Conservation (phyloP, 257 asterid species). For the Ballota nigra region DNA sequence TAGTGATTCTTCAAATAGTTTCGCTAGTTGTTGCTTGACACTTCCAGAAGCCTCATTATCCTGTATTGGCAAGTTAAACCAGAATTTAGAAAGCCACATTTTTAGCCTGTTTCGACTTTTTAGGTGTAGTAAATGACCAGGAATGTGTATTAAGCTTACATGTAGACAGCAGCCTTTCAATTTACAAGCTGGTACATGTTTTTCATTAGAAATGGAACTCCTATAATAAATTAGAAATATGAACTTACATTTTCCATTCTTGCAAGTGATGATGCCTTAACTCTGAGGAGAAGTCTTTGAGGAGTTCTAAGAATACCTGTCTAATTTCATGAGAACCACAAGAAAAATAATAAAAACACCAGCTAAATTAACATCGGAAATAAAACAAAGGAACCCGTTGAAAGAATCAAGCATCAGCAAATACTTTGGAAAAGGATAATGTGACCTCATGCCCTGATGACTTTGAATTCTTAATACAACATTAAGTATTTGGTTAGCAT, state of each 20-base stretch:
- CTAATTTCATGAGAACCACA: conserved; percentile 53
- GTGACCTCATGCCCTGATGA: not conserved
- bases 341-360: conserved; percentile 21
- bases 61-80: conserved; percentile 33
- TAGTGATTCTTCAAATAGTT: conserved; percentile 58
- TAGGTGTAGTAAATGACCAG: not conserved
- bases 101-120: not conserved
- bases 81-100: not conserved
- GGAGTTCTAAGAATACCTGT: conserved; percentile 57
- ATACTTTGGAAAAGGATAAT: not conserved
- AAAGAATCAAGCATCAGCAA: not conserved
- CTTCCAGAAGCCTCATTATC: conserved; percentile 49
- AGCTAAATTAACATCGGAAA: not conserved
- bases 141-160: conserved; percentile 3
- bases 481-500: not conserved
- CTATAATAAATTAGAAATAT: not conserved
- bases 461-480: not conserved
- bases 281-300: conserved; percentile 37
- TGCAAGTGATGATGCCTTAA: conserved; percentile 35
- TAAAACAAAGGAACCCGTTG: not conserved
- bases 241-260: conserved; percentile 66
- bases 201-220: not conserved
- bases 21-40: conserved; percentile 60
- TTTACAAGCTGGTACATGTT: not conserved
- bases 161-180: not conserved